phyloP scores from a whole-genome alignment of 495 filamentous ascomycete species.

The Schizothecium vesticola region DNA sequence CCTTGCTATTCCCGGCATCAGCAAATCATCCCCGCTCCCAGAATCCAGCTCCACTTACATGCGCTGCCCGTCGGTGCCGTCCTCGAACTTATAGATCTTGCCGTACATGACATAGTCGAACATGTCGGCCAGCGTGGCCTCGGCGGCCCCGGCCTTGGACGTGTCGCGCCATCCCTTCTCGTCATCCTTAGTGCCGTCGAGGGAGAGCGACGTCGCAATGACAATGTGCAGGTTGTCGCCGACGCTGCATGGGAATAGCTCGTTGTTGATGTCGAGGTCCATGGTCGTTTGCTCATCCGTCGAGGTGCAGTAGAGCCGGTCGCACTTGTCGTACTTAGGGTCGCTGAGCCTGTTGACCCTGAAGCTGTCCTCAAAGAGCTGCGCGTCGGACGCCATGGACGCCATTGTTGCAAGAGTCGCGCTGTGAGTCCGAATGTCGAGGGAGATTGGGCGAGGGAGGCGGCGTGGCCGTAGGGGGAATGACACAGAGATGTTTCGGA shows the following conservation, averaged over 20 bases:
- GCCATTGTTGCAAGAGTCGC: constrained; percentile 37
- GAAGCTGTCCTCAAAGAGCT: constrained; percentile 92
- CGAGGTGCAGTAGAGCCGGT: constrained; percentile 68
- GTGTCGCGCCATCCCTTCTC: constrained; percentile 75
- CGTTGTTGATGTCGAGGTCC: constrained; percentile 87
- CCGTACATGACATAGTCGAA: constrained; percentile 98
- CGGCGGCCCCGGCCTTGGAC: constrained; percentile 46
- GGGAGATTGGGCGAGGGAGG: background rate
- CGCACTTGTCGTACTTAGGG: constrained; percentile 91
- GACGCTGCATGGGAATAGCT: constrained; percentile 72
- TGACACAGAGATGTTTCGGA: background rate
- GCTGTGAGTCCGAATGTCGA: background rate
- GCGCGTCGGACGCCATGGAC: constrained; percentile 62
- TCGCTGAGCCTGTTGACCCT: constrained; percentile 68
- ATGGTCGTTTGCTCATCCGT: constrained; percentile 66
- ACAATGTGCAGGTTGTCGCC: constrained; percentile 73
- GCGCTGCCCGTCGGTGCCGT: constrained; percentile 67
- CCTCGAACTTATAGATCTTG: constrained; percentile 96
- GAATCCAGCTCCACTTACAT: constrained; percentile 56
- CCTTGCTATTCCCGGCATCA: constrained; percentile 58
- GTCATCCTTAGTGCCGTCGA: constrained; percentile 73
- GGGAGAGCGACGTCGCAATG: constrained; percentile 73
- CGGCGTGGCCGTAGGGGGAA: background rate
- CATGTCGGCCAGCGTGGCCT: constrained; percentile 77
- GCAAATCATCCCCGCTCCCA: background rate